Conservation (phyloP, 2,329 filamentous ascomycete species). For the Fusarium sp. region DNA sequence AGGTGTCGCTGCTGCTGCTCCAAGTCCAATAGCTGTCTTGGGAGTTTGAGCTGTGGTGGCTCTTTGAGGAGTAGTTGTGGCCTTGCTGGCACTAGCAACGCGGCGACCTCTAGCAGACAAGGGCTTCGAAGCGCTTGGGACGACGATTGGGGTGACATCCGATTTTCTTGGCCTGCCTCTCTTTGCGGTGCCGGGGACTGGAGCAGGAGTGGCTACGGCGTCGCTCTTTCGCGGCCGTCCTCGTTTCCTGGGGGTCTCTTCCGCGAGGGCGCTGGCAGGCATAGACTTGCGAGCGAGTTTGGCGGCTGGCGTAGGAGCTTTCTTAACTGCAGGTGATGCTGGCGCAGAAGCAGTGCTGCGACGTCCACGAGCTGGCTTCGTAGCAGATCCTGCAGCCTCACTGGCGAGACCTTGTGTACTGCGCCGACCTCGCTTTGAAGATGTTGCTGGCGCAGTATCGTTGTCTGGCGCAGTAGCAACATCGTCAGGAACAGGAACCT, state of each 20-base stretch:
- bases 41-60: slow-evolving; percentile 14
- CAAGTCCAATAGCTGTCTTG: slow-evolving; percentile 28
- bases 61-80: slow-evolving; percentile 19
- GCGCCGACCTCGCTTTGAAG: slow-evolving; percentile 33
- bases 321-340: slow-evolving; percentile 28
- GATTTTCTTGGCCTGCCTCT: slow-evolving; percentile 47
- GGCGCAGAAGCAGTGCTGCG: slow-evolving; percentile 34
- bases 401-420: slow-evolving; percentile 28
- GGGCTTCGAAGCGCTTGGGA: slow-evolving; percentile 24
- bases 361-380: slow-evolving; percentile 25
- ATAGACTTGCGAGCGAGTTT: slow-evolving; percentile 44
- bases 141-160: slow-evolving; percentile 19
- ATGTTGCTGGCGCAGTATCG: slow-evolving; percentile 4
- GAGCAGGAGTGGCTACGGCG: slow-evolving; percentile 32
- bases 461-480: slow-evolving; percentile 1
- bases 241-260: slow-evolving; percentile 43
- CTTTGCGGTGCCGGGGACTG: slow-evolving; percentile 30
- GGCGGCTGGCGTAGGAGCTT: slow-evolving; percentile 20
- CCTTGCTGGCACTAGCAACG: slow-evolving; percentile 33
- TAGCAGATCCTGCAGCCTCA: slow-evolving; percentile 10
- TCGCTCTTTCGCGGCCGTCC: slow-evolving; percentile 48
- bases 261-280: slow-evolving; percentile 31
- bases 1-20: slow-evolving; percentile 18
- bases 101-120: slow-evolving; percentile 28
- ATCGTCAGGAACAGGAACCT: slow-evolving; percentile 9